Conservation (phyloP, 192 early-diverging fungal genomes). For the Obelidium mucronatum region DNA sequence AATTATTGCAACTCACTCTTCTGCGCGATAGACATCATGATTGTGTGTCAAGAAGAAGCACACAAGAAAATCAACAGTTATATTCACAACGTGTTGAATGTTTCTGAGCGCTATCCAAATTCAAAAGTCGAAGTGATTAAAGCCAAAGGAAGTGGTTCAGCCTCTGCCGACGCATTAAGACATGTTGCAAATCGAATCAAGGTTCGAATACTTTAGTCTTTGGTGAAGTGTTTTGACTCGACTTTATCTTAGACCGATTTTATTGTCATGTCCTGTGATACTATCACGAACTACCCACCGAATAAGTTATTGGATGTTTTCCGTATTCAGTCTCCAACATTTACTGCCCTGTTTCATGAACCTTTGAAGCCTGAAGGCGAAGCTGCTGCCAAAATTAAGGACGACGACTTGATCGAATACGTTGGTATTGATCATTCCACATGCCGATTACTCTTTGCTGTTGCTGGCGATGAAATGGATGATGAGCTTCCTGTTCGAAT, state of each 20-base stretch:
- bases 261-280: slow-evolving; percentile 90
- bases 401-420: slow-evolving; percentile 51
- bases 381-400: slow-evolving; percentile 53
- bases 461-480: slow-evolving; percentile 54
- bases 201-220: slow-evolving; percentile 44
- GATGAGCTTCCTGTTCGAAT: slow-evolving; percentile 66
- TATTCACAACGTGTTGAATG: slow-evolving; percentile 55
- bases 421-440: slow-evolving; percentile 55
- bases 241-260: slow-evolving; percentile 73
- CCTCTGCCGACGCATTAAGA: slow-evolving; percentile 87
- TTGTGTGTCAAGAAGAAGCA: slow-evolving; percentile 71
- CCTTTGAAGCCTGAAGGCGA: slow-evolving; percentile 75
- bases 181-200: slow-evolving; percentile 83
- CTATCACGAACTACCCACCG: slow-evolving; percentile 85
- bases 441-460: slow-evolving; percentile 50
- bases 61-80: slow-evolving; percentile 74
- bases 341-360: slow-evolving; percentile 86
- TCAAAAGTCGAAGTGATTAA: slow-evolving; percentile 67
- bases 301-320: slow-evolving; percentile 85
- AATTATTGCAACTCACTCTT: neutral
- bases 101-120: slow-evolving; percentile 61
- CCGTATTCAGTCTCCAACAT: slow-evolving; percentile 79
- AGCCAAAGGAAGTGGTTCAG: slow-evolving; percentile 52
- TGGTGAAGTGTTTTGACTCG: neutral
- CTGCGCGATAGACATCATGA: slow-evolving; percentile 71